Percentiles rank a stretch among this genome's conserved stretches.
Evolutionary conservation across 2,329 filamentous ascomycete species (phyloP).

Genomic region (Lachnellula arida): DNA sequence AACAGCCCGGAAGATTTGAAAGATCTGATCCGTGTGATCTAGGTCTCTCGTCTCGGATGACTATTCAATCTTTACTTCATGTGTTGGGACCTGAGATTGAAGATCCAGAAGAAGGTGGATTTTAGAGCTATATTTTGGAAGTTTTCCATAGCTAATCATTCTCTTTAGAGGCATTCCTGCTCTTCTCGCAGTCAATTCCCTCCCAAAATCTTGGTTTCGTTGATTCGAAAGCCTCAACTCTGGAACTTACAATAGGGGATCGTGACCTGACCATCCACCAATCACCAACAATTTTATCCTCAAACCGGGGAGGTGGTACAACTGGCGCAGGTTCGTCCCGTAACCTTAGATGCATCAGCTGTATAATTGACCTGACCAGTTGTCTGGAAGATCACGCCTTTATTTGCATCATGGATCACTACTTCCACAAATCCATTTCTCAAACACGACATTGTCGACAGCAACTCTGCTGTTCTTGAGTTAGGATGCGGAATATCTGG

Average conservation of each 20-base stretch:
- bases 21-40: neutral
- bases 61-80: slow-evolving; percentile 35
- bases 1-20: no score
- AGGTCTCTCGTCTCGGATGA: slow-evolving; percentile 19
- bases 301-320: slow-evolving; percentile 66
- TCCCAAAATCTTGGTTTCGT: slow-evolving; percentile 82
- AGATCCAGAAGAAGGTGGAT: slow-evolving; percentile 56
- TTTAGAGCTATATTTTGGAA: neutral
- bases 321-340: slow-evolving; percentile 61
- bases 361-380: slow-evolving; percentile 44
- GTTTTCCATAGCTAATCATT: slow-evolving; percentile 9
- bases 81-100: slow-evolving; percentile 46
- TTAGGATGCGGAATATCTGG: slow-evolving; percentile 86
- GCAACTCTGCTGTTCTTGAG: slow-evolving; percentile 63
- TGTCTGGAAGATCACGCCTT: slow-evolving; percentile 85
- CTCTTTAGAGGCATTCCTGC: slow-evolving; percentile 71
- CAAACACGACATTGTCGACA: slow-evolving; percentile 45
- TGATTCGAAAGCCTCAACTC: slow-evolving; percentile 58
- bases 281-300: slow-evolving; percentile 76
- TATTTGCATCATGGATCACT: slow-evolving; percentile 76
- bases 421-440: slow-evolving; percentile 60
- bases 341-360: neutral
- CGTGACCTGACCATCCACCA: slow-evolving; percentile 74
- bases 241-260: slow-evolving; percentile 65
- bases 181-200: slow-evolving; percentile 73